A percentile compares a stretch with the other conserved stretches of the same genome.
These are phyloP conservation scores for Fraxinus greggii DNA, from an alignment of 305 asterid genomes.

Conservation along the genomic window DNA sequence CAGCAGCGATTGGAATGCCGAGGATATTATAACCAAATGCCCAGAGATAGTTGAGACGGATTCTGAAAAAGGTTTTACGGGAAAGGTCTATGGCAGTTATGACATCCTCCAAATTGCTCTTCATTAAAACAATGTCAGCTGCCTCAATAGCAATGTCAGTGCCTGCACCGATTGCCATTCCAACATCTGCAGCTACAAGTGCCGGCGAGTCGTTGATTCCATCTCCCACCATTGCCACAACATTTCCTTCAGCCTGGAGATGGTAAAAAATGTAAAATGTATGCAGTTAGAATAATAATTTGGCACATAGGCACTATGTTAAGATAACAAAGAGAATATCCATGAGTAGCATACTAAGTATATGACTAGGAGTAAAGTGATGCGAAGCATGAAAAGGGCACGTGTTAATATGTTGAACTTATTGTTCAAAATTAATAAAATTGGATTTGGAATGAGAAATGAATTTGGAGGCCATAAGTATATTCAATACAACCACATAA, in stretches of 20 bases:
- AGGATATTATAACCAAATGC: slow-evolving; percentile 44
- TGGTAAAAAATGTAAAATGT: not conserved
- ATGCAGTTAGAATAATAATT: slow-evolving; percentile 27
- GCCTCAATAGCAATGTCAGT: slow-evolving; percentile 50
- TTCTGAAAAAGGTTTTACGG: slow-evolving; percentile 36
- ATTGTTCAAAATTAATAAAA: too few species aligned
- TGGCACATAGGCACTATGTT: slow-evolving; percentile 13
- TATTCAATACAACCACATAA: too few species aligned
- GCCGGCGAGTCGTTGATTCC: slow-evolving; percentile 57
- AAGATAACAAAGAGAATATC: not conserved
- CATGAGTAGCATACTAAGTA: not conserved
- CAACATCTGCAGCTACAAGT: slow-evolving; percentile 48
- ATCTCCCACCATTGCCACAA: slow-evolving; percentile 55
- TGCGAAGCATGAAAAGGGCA: not conserved
- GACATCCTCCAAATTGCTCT: slow-evolving; percentile 42
- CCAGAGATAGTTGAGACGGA: slow-evolving; percentile 42
- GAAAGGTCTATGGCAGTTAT: slow-evolving; percentile 48
- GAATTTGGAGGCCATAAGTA: too few species aligned
- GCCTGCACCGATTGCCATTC: slow-evolving; percentile 52
- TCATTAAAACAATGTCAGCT: slow-evolving; percentile 47
- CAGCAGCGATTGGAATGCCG: slow-evolving; percentile 50
- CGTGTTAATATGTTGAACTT: too few species aligned
- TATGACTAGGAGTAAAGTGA: not conserved
- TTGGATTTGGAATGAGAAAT: too few species aligned
- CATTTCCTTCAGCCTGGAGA: slow-evolving; percentile 33